Percentiles rank a stretch among this genome's conserved stretches.
Conservation (phyloP, 345 rosid species). For the Luvunga scandens region DNA sequence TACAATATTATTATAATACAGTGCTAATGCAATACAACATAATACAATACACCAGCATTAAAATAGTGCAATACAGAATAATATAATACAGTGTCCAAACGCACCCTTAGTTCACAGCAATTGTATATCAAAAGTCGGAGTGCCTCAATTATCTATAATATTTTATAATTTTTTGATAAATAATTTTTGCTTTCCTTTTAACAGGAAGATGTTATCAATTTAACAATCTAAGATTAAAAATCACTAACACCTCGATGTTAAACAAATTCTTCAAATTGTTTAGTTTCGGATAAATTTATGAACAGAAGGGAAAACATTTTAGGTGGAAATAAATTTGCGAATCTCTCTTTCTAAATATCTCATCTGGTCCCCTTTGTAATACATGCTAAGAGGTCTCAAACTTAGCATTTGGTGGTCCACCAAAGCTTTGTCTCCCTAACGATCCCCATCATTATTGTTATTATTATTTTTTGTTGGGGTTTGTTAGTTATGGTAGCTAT, state of each 20-base stretch:
- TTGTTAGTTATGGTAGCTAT: neutral
- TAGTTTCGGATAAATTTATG: neutral
- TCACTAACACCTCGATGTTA: neutral
- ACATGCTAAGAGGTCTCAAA: constrained; percentile 6
- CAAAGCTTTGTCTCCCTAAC: constrained; percentile 19
- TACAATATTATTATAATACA: too few species aligned
- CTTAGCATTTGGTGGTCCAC: constrained; percentile 20
- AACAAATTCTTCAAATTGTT: neutral
- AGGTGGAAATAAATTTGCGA: constrained; percentile 1
- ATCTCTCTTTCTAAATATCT: neutral
- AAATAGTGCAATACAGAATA: too few species aligned
- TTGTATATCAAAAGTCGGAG: too few species aligned
- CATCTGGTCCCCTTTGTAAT: neutral
- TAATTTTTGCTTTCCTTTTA: too few species aligned
- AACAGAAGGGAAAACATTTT: constrained; percentile 12
- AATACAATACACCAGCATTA: too few species aligned
- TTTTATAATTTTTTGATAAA: too few species aligned
- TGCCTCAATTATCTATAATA: too few species aligned
- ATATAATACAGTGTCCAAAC: too few species aligned
- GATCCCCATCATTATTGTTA: constrained; percentile 14
- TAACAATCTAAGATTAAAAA: too few species aligned
- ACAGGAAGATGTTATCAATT: too few species aligned
- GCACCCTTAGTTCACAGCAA: too few species aligned
- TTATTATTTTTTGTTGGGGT: constrained; percentile 13
- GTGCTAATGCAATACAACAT: too few species aligned